A percentile compares a stretch with the other conserved stretches of the same genome.
Evolutionary conservation across 495 filamentous ascomycete species (phyloP).

Genomic region (Aspergillus sclerotioniger): DNA sequence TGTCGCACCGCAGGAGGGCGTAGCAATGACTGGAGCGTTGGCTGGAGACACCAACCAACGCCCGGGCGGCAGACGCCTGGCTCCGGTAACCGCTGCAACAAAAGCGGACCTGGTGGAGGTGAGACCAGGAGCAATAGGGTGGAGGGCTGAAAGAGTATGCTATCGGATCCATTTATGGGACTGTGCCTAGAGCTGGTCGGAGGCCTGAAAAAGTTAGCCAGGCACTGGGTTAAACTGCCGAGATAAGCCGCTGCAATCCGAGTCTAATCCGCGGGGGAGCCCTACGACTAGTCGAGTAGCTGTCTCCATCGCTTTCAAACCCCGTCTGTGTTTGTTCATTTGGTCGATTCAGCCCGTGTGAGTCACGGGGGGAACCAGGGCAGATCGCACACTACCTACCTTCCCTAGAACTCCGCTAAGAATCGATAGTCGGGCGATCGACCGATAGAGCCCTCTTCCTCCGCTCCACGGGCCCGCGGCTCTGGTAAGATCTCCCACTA

Average conservation of each 20-base stretch:
- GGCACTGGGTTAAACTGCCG: background rate
- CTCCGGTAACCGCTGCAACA: background rate
- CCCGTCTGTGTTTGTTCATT: background rate
- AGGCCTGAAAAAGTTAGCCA: background rate
- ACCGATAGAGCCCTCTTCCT: conserved; percentile 11
- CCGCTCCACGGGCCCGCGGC: conserved; percentile 7
- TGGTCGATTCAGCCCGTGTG: background rate
- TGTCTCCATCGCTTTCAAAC: background rate
- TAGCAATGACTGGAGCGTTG: background rate
- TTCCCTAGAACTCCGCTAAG: background rate
- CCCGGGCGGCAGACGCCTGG: conserved; percentile 4
- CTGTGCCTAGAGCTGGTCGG: too few relatives aligned
- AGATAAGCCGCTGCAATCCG: background rate
- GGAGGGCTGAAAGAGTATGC: background rate
- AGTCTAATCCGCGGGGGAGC: background rate
- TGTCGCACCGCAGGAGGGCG: conserved; percentile 6
- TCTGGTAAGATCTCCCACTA: conserved; percentile 16
- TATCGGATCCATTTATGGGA: background rate
- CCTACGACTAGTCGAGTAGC: background rate
- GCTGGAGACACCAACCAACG: conserved; percentile 5
- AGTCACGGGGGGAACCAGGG: background rate
- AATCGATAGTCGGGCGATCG: conserved; percentile 20
- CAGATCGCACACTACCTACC: background rate
- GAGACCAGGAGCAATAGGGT: background rate
- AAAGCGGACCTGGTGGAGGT: background rate